Evolutionary conservation across 2,329 filamentous ascomycete species (phyloP).

Genomic region (Capronia epimyces): DNA sequence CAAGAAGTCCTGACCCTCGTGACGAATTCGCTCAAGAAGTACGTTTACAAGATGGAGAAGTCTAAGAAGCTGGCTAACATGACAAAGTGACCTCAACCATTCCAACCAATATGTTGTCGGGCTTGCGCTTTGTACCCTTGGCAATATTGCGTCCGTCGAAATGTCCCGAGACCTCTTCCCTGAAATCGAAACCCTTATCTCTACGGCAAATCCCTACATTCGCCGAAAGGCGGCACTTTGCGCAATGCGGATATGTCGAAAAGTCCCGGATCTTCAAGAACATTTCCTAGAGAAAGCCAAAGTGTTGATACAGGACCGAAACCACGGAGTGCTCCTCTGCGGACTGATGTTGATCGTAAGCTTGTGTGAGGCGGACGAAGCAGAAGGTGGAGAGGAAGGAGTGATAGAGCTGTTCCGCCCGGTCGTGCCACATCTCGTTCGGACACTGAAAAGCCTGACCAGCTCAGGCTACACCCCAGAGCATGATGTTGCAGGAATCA

Average conservation of each 20-base stretch:
- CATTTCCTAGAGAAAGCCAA: constrained; percentile 95
- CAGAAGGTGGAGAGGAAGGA: constrained; percentile 74
- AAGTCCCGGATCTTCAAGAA: constrained; percentile 94
- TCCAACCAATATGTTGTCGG: constrained; percentile 98
- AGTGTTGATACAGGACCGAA: constrained; percentile 79
- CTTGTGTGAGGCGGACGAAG: constrained; percentile 91
- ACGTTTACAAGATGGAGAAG: constrained; percentile 28
- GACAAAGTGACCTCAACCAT: constrained; percentile 78
- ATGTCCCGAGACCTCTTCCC: constrained; percentile 97
- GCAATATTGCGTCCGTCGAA: constrained; percentile 95
- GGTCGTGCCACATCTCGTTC: constrained; percentile 76
- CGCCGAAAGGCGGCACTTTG: constrained; percentile 95
- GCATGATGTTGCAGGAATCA: constrained; percentile 96
- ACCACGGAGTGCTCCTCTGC: constrained; percentile 90
- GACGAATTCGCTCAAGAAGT: constrained; percentile 98
- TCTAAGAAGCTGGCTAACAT: constrained; percentile 33
- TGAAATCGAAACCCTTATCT: constrained; percentile 86
- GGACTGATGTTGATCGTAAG: constrained; percentile 86
- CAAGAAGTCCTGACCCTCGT: constrained; percentile 96
- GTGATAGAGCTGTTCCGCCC: constrained; percentile 87
- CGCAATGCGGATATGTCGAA: constrained; percentile 97
- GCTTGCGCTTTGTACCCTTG: constrained; percentile 88
- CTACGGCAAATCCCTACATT: constrained; percentile 97
- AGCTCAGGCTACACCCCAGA: constrained; percentile 96
- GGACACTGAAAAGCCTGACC: constrained; percentile 84